Conservation (phyloP, 805 yeast species). For the Candida suzukii region DNA sequence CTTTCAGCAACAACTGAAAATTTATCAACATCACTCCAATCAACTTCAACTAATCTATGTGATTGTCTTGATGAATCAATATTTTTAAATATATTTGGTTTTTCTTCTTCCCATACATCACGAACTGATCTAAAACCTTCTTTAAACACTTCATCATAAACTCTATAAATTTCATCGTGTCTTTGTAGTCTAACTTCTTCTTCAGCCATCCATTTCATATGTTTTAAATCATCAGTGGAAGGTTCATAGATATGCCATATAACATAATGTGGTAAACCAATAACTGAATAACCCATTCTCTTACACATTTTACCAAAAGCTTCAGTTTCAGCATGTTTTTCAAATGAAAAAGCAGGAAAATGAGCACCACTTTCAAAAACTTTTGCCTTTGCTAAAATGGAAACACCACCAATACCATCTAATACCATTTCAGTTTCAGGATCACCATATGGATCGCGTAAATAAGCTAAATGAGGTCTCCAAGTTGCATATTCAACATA, state of each 20-base stretch:
- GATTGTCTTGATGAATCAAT: slow-evolving; percentile 52
- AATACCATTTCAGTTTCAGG: slow-evolving; percentile 88
- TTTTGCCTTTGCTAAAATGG: slow-evolving; percentile 78
- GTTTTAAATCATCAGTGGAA: slow-evolving; percentile 76
- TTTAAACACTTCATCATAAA: slow-evolving; percentile 67
- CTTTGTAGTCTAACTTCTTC: slow-evolving; percentile 63
- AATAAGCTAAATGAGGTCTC: slow-evolving; percentile 94
- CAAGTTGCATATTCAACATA: slow-evolving; percentile 96
- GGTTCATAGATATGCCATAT: slow-evolving; percentile 98
- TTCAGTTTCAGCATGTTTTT: slow-evolving; percentile 96
- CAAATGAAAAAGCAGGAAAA: slow-evolving; percentile 94
- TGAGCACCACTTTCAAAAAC: slow-evolving; percentile 87
- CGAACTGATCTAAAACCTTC: slow-evolving; percentile 73
- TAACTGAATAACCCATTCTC: slow-evolving; percentile 78
- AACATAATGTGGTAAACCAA: slow-evolving; percentile 90
- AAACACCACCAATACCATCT: slow-evolving; percentile 97
- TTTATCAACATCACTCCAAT: slow-evolving; percentile 61
- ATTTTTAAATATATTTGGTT: slow-evolving; percentile 64
- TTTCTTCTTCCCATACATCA: slow-evolving; percentile 67
- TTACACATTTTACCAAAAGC: slow-evolving; percentile 90
- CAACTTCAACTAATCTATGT: slow-evolving; percentile 44
- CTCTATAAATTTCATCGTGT: slow-evolving; percentile 54
- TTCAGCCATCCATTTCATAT: slow-evolving; percentile 83
- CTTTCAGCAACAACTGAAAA: slow-evolving; percentile 4
- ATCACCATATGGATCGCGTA: slow-evolving; percentile 92